Conservation (phyloP, 768 basidiomycete genomes). For the Termitomyces sp. region DNA sequence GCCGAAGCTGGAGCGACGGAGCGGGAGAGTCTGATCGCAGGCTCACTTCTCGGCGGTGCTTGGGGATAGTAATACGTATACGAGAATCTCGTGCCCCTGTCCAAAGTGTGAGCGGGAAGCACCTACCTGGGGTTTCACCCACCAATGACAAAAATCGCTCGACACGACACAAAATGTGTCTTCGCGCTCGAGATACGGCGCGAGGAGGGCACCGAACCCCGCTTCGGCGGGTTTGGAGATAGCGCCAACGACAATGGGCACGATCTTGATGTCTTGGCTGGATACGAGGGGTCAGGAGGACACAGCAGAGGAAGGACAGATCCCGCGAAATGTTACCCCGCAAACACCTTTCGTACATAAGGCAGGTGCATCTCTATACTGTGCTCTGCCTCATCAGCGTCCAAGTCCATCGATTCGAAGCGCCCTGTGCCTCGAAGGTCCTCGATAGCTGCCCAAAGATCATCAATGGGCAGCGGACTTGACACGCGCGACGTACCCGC, state of each 20-base stretch:
- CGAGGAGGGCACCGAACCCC: slow-evolving; percentile 63
- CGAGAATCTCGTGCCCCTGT: slow-evolving; percentile 72
- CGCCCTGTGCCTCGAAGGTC: slow-evolving; percentile 59
- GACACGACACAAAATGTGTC: slow-evolving; percentile 89
- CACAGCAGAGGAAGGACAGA: not conserved
- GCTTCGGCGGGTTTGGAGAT: slow-evolving; percentile 56
- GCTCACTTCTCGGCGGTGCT: slow-evolving; percentile 37
- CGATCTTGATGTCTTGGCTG: slow-evolving; percentile 72
- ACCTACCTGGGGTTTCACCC: too few relatives aligned
- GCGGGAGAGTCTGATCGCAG: slow-evolving; percentile 47
- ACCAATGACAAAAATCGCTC: slow-evolving; percentile 98
- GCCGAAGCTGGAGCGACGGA: slow-evolving; percentile 30
- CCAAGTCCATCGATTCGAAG: slow-evolving; percentile 61
- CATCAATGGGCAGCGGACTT: not conserved
- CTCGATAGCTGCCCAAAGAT: slow-evolving; percentile 46
- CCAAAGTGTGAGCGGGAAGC: not conserved
- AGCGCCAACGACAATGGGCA: slow-evolving; percentile 88
- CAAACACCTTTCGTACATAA: slow-evolving; percentile 79
- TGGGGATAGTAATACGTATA: slow-evolving; percentile 86
- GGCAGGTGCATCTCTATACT: slow-evolving; percentile 98
- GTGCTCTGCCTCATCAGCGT: slow-evolving; percentile 89
- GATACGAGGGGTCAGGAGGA: not conserved
- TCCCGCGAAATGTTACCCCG: slow-evolving; percentile 45
- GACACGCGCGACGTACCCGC: slow-evolving; percentile 53
- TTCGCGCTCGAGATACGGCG: slow-evolving; percentile 70